Evolutionary conservation across 2,329 filamentous ascomycete genomes (phyloP).

Genomic region (Fusarium luffae): DNA sequence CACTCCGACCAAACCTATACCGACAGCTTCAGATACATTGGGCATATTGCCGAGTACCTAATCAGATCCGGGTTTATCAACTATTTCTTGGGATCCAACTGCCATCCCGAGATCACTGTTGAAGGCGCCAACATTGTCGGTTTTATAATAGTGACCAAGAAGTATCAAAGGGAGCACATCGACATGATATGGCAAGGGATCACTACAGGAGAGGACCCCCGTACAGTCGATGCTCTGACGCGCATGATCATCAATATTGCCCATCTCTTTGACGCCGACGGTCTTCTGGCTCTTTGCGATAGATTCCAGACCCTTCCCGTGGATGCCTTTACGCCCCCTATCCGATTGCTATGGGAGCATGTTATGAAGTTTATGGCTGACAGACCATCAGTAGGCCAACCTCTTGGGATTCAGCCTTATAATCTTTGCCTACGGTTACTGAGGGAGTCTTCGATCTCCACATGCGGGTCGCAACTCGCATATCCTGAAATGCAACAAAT

Average conservation of each 20-base stretch:
- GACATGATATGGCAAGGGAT: constrained; percentile 88
- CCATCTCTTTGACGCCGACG: constrained; percentile 59
- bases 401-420: constrained; percentile 57
- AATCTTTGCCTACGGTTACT: constrained; percentile 73
- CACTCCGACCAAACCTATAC: constrained; percentile 60
- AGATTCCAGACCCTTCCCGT: constrained; percentile 76
- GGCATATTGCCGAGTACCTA: constrained; percentile 76
- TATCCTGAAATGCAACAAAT: constrained; percentile 72
- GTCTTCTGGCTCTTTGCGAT: constrained; percentile 73
- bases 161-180: constrained; percentile 77
- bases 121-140: constrained; percentile 86
- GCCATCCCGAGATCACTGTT: constrained; percentile 88
- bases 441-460: constrained; percentile 73
- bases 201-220: constrained; percentile 81
- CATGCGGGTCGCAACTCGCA: constrained; percentile 64
- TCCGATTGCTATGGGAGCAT: constrained; percentile 70
- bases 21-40: constrained; percentile 62
- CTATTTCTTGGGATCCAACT: constrained; percentile 90
- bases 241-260: constrained; percentile 67
- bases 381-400: constrained; percentile 55
- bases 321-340: constrained; percentile 68
- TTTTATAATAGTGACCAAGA: constrained; percentile 83
- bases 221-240: constrained; percentile 83
- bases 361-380: constrained; percentile 63
- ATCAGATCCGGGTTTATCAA: constrained; percentile 77